These are phyloP conservation scores for Seminavis robusta DNA, from an alignment of 108 stramenopile genomes.

Conservation along the genomic window DNA sequence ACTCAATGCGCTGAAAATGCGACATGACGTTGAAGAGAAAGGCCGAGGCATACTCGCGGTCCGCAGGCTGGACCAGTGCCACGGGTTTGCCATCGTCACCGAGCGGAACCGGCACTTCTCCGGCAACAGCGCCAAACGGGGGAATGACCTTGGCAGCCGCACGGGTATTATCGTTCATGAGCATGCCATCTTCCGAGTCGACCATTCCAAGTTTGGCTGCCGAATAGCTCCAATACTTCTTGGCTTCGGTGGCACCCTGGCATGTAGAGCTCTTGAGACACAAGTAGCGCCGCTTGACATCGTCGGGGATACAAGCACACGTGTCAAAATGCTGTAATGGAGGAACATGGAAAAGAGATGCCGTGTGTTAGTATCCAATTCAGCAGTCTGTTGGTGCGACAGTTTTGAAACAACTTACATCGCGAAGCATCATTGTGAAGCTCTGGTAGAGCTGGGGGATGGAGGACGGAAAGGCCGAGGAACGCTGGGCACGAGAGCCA, in stretches of 20 bases:
- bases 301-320: too few species aligned
- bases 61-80: constrained; percentile 22
- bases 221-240: constrained; percentile 36
- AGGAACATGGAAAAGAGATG: too few species aligned
- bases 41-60: constrained; percentile 12
- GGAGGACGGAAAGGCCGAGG: constrained; percentile 41
- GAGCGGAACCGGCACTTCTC: too few species aligned
- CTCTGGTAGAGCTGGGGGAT: constrained; percentile 43
- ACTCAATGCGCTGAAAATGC: constrained; percentile 15
- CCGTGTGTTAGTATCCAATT: too few species aligned
- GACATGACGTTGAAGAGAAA: constrained; percentile 35
- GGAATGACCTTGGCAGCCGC: too few species aligned
- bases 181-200: constrained; percentile 33
- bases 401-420: too few species aligned
- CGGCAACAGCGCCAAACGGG: too few species aligned
- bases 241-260: constrained; percentile 42
- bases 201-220: constrained; percentile 34
- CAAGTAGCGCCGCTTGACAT: constrained; percentile 4
- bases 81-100: too few species aligned
- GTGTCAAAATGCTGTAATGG: too few species aligned
- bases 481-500: constrained; percentile 21
- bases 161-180: too few species aligned
- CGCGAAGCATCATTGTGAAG: constrained; percentile 48
- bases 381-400: too few species aligned
- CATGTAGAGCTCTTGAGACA: constrained; percentile 26